Evolutionary conservation across 352 stramenopile genomes (phyloP), one percentile per base, ranked within the genome.

Genomic region (Phytophthora hibernalis): DNA sequence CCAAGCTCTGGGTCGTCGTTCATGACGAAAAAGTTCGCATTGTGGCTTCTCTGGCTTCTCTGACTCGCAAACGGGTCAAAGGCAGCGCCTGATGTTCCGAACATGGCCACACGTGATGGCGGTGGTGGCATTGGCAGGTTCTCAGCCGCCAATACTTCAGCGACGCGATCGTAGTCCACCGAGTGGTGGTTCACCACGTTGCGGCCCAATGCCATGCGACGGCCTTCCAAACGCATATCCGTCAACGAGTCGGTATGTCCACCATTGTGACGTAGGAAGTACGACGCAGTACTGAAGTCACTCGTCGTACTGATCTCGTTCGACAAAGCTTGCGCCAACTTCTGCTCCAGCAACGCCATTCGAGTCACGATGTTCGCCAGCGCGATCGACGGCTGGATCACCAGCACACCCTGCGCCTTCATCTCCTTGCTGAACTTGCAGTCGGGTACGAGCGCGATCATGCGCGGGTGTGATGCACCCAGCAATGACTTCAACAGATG

Each of bases 101-200:
- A 90, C 82, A 90, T 88, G 24, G 77, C 81, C 40, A 90, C 82
- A 67, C 82, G 82, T 33, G 79, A 75, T 9, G 82, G 82, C 2
- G 82, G 73, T 12, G 76, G 76, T 5, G 76, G 76, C 63, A 85
- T 69, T 22, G 76, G 73, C 33, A 82, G 47, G 15, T 82, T 79
- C 43, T 80, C 73, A 7, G 66, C 61, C 0, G 54, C 61, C 3
- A 85, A 54, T 20, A 65, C 61, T 37, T 85, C 73, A 1, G 65
- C 67, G 10, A 85, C 61, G 15, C 73, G 76, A 47, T 85, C 76
- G 60, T 85, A 85, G 56, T 82, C 74, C 21, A 90, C 82, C n/a
- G 79, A 85, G 55, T 88, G 79, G 54, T 90, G 82, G 63, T 88
- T 90, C 18, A 90, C 77, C 20, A 90, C 79, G 37, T 71, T 88